Evolutionary conservation across 495 filamentous ascomycete species (phyloP).

Genomic region (Aspergillus saccharolyticus): DNA sequence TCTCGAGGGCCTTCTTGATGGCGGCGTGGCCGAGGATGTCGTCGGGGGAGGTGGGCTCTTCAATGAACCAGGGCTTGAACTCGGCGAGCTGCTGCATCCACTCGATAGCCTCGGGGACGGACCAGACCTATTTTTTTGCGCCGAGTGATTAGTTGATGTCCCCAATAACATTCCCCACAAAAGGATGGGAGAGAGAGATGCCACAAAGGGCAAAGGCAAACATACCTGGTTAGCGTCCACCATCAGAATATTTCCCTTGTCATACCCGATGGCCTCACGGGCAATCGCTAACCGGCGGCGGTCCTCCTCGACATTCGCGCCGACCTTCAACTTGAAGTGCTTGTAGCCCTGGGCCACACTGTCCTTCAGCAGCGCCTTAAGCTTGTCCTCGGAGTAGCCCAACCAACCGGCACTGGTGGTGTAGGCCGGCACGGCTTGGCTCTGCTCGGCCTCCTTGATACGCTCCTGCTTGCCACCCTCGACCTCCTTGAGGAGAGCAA

Average conservation of each 20-base stretch:
- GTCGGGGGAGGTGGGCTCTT: slow-evolving; percentile 92
- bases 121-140: slow-evolving; percentile 58
- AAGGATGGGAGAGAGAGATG: too few relatives aligned
- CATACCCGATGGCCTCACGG: slow-evolving; percentile 77
- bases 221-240: slow-evolving; percentile 85
- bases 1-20: slow-evolving; percentile 68
- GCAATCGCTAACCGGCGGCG: slow-evolving; percentile 65
- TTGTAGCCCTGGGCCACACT: slow-evolving; percentile 70
- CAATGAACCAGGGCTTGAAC: slow-evolving; percentile 95
- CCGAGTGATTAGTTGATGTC: not conserved
- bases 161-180: not conserved
- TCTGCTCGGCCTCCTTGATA: slow-evolving; percentile 63
- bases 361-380: slow-evolving; percentile 65
- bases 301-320: slow-evolving; percentile 66
- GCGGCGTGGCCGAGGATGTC: slow-evolving; percentile 86
- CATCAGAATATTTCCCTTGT: slow-evolving; percentile 84
- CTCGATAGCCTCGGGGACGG: slow-evolving; percentile 81
- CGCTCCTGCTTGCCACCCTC: slow-evolving; percentile 61
- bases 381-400: slow-evolving; percentile 86
- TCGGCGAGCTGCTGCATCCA: slow-evolving; percentile 80
- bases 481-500: slow-evolving; percentile 59
- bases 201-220: not conserved
- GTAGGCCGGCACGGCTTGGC: slow-evolving; percentile 78
- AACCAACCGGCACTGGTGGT: slow-evolving; percentile 90
- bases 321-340: slow-evolving; percentile 94